Evolutionary conservation across 148 eudicot genomes (phyloP), one percentile per base, ranked within the genome.

Genomic region (Suaeda aralocaspica): DNA sequence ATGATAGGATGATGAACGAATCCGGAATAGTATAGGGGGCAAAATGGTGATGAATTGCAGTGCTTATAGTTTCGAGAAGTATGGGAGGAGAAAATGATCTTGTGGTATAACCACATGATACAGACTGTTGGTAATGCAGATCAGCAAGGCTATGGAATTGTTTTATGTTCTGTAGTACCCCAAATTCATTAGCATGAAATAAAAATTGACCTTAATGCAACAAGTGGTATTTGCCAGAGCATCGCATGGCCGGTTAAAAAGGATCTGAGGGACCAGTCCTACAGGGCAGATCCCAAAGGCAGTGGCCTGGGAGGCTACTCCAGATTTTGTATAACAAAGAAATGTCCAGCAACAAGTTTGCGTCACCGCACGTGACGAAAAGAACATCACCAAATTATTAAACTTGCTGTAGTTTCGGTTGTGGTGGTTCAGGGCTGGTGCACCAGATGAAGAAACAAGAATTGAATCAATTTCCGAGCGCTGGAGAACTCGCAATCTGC

Each of bases 191-290:
- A n/a, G 10, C 24, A 34, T 33, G 29, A 22, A 13, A 49, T 15
- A 70, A 34, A 19, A 21, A 62, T n/a, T 70, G 28, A 94, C 99
- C 99, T 91, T 82, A 82, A 85, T 21, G 87, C 88, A 73, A 95
- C 77, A 30, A 80, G 57, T 89, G 90, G 76, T 91, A 94, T 78
- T 94, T 87, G 49, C 97, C 84, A 95, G 69, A 44, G 89, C 99
- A 52, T 95, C 97, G 68, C 87, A 92, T 33, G 96, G n/a, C n/a
- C 88, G 21, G 94, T 79, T 78, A 91, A 66, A 88, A 74, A 67
- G 90, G 94, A 68, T 95, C 97, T 28, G 84, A 61, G 34, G 66
- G 74, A 77, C 71, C 75, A 68, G 69, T 59, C 83, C 88, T 18
- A 76, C 30, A 45, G 71, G 39, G 81, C 77, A 76, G 89, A 66